phyloP scores from a whole-genome alignment of 208 protist species.

The Leishmania guyanensis region DNA sequence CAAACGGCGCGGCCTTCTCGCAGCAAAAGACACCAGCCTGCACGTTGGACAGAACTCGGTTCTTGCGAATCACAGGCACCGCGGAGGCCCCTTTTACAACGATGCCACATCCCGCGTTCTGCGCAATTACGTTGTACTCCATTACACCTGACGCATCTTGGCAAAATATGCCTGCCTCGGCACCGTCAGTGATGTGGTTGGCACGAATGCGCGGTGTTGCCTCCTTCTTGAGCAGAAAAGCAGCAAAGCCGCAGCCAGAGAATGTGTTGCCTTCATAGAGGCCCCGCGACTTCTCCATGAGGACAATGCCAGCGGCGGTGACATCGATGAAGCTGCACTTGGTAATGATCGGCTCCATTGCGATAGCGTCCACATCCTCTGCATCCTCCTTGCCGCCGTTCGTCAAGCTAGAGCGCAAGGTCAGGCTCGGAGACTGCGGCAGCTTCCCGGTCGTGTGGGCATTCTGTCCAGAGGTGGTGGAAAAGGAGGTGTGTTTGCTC shows the following conservation, averaged over 20 bases:
- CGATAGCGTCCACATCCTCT: slow-evolving; percentile 5
- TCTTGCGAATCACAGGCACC: slow-evolving; percentile 62
- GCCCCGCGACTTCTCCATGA: slow-evolving; percentile 66
- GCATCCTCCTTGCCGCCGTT: slow-evolving; percentile 2
- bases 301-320: slow-evolving; percentile 67
- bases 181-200: slow-evolving; percentile 74
- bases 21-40: slow-evolving; percentile 88
- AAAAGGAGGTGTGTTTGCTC: slow-evolving; percentile 4
- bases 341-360: slow-evolving; percentile 61
- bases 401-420: not conserved
- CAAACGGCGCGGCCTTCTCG: slow-evolving; percentile 61
- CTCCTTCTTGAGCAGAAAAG: slow-evolving; percentile 76
- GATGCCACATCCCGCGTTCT: slow-evolving; percentile 81
- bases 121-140: slow-evolving; percentile 79
- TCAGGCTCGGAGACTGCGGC: not conserved
- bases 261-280: slow-evolving; percentile 79
- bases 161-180: slow-evolving; percentile 85
- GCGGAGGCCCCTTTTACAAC: slow-evolving; percentile 67
- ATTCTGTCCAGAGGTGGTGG: not conserved
- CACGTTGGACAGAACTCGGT: slow-evolving; percentile 67
- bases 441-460: not conserved
- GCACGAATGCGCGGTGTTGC: slow-evolving; percentile 46
- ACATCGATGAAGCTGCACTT: slow-evolving; percentile 84
- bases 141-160: slow-evolving; percentile 76
- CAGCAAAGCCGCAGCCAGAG: slow-evolving; percentile 78